Evolutionary conservation across 495 filamentous ascomycete genomes (phyloP), one percentile per base, ranked within the genome.

Genomic region (Wilcoxina mikolae): DNA sequence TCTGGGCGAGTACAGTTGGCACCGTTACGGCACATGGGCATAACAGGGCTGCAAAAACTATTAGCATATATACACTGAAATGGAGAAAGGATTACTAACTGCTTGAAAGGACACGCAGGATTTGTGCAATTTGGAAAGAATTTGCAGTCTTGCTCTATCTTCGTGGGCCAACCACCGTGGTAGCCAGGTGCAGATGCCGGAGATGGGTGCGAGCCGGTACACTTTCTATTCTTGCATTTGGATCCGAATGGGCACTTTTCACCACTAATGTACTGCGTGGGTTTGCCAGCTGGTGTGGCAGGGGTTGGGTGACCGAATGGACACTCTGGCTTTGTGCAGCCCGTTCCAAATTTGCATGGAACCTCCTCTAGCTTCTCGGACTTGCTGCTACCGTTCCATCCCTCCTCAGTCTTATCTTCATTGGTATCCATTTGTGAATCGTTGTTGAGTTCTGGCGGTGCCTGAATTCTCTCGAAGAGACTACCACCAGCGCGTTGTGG

Each of bases 121-220:
- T 94, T 94, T 35, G 84, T 81, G 73, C 91, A 99, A 71, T 95
- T 84, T 38, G 91, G 88, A 68, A 80, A 95, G 74, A 90, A 99
- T 62, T 80, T 84, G 81, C 91, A 99, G 62, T 94, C 81, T 65
- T 81, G 77, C 65, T 94, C 84, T 29, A 76, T 67, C 66, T 80
- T 84, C 41, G 42, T 43, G 9, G 60, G 49, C 31, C 51, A 50
- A 38, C 58, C 42, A 42, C 54, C 24, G 35, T 56, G 23, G 54
- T 44, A 51, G 41, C 45, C 27, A 0, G 56, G 47, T 15, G 49
- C 33, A 56, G 81, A 74, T 9, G 90, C 87, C 10, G 93, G 91
- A 18, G 91, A 96, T 3, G 91, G 91, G 66, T 99, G 91, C 10
- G 84, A 81, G 23, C 79, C 89, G 1, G 83, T 83, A 62, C 91